phyloP scores from a whole-genome alignment of 2,329 filamentous ascomycete genomes.

The Rhynchosporium graminicola region DNA sequence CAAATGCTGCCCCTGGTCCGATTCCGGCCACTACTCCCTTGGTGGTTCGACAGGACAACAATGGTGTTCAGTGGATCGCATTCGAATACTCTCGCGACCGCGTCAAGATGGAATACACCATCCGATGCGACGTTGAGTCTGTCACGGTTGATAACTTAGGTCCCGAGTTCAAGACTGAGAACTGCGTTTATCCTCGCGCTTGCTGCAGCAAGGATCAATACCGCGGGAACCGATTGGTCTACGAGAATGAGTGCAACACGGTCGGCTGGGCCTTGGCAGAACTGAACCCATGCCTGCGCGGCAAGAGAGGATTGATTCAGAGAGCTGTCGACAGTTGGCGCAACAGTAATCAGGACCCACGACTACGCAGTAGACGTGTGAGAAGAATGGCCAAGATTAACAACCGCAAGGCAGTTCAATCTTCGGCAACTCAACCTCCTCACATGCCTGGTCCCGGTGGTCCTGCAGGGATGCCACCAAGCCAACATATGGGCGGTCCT shows the following conservation, averaged over 20 bases:
- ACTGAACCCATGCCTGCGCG: slow-evolving; percentile 84
- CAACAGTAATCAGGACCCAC: slow-evolving; percentile 96
- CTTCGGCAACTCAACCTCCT: slow-evolving; percentile 54
- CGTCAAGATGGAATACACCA: slow-evolving; percentile 99
- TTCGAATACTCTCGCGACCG: slow-evolving; percentile 97
- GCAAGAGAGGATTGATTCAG: slow-evolving; percentile 94
- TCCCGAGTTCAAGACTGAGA: slow-evolving; percentile 93
- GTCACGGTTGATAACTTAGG: slow-evolving; percentile 85
- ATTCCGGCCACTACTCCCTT: slow-evolving; percentile 96
- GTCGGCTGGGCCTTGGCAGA: slow-evolving; percentile 99
- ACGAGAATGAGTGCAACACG: slow-evolving; percentile 98
- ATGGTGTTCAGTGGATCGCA: slow-evolving; percentile 97
- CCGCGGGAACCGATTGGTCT: slow-evolving; percentile 90
- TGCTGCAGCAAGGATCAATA: slow-evolving; percentile 96
- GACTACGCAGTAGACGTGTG: slow-evolving; percentile 86
- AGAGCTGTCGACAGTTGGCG: slow-evolving; percentile 97
- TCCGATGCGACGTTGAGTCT: slow-evolving; percentile 95
- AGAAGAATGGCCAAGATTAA: slow-evolving; percentile 96
- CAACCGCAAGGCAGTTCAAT: slow-evolving; percentile 72
- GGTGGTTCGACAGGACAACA: slow-evolving; percentile 91
- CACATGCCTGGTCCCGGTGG: slow-evolving; percentile 67
- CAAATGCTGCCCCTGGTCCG: slow-evolving; percentile 89
- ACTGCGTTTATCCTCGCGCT: slow-evolving; percentile 95
- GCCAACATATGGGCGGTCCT: too few relatives aligned
- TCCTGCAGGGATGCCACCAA: slow-evolving; percentile 62